Evolutionary conservation across 2,329 filamentous ascomycete species (phyloP).

Genomic region (Zymoseptoria tritici): DNA sequence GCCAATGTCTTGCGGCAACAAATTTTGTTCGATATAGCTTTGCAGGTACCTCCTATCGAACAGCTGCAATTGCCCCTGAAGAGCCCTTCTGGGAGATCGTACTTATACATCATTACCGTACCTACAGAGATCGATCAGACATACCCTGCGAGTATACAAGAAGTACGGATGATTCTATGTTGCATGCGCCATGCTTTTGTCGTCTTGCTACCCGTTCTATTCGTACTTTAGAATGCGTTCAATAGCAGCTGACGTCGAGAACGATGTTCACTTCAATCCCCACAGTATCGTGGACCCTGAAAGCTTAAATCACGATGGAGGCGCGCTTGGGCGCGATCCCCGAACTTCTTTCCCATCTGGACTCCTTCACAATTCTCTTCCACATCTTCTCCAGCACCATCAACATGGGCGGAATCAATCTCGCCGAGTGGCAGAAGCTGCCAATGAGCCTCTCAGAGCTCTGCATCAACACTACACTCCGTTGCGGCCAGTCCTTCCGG

Average conservation of each 20-base stretch:
- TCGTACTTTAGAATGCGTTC: not conserved
- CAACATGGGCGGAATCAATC: slow-evolving; percentile 39
- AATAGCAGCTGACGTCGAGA: not conserved
- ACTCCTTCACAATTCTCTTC: not conserved
- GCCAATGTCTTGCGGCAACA: too few relatives aligned
- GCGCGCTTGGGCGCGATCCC: not conserved
- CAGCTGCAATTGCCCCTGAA: too few relatives aligned
- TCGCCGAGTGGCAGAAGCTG: slow-evolving; percentile 79
- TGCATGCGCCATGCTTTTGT: too few relatives aligned
- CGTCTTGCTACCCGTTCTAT: too few relatives aligned
- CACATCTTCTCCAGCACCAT: not conserved
- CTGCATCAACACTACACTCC: slow-evolving; percentile 86
- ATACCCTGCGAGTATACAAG: too few relatives aligned
- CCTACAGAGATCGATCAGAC: too few relatives aligned
- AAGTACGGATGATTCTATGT: too few relatives aligned
- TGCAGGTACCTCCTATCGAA: too few relatives aligned
- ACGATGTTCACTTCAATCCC: not conserved
- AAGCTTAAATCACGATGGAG: not conserved
- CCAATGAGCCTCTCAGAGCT: slow-evolving; percentile 77
- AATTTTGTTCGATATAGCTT: too few relatives aligned
- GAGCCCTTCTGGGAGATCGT: too few relatives aligned
- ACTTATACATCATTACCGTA: too few relatives aligned
- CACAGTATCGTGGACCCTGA: not conserved
- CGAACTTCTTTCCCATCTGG: not conserved
- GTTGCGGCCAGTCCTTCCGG: slow-evolving; percentile 91